These are phyloP conservation scores for Amanita rimosa DNA, from an alignment of 768 basidiomycete genomes.

Conservation along the genomic window DNA sequence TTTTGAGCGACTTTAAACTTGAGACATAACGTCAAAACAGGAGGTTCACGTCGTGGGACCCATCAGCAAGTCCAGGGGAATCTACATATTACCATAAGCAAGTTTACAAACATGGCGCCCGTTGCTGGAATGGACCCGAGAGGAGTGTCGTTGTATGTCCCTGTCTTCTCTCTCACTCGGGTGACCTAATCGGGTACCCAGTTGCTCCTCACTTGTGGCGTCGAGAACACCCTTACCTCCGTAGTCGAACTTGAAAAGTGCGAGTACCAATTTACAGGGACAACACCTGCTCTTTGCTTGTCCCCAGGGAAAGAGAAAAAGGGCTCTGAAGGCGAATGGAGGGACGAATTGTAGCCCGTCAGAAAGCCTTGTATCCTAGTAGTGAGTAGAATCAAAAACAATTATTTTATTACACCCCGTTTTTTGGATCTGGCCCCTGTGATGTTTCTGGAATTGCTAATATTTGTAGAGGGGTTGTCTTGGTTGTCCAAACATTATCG, in stretches of 20 bases:
- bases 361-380: background rate
- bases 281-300: constrained; percentile 75
- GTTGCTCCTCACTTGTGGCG: constrained; percentile 79
- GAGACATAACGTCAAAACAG: constrained; percentile 25
- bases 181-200: constrained; percentile 16
- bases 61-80: constrained; percentile 44
- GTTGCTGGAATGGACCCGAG: constrained; percentile 96
- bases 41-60: constrained; percentile 75
- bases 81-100: constrained; percentile 75
- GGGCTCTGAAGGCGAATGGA: background rate
- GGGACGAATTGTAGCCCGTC: constrained; percentile 1
- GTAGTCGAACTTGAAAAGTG: constrained; percentile 93
- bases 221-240: constrained; percentile 66
- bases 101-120: constrained; percentile 71
- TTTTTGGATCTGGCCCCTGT: background rate
- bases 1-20: background rate
- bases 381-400: constrained; percentile 2
- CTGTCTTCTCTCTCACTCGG: background rate
- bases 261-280: constrained; percentile 83
- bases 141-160: constrained; percentile 64
- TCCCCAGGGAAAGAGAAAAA: constrained; percentile 32
- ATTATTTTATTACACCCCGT: background rate
- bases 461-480: background rate
- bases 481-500: background rate
- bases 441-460: background rate